These are phyloP conservation scores for Pyrus bretschneideri DNA, from an alignment of 306 rosid genomes.

Conservation along the genomic window DNA sequence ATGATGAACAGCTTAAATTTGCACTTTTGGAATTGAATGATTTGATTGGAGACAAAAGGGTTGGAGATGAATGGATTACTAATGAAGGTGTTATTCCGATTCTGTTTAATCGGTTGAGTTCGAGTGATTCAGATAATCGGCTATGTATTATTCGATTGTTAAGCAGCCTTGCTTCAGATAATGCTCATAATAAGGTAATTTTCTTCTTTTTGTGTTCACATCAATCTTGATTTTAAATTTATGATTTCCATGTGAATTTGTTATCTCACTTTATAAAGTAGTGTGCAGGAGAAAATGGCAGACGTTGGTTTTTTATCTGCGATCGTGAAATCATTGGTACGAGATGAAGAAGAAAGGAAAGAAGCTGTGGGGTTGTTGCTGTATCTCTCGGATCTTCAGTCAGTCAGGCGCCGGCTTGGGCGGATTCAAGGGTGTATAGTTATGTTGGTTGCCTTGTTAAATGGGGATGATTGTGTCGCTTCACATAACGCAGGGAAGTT, in stretches of 20 bases:
- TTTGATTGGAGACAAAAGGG: slow-evolving; percentile 31
- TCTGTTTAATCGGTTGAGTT: slow-evolving; percentile 57
- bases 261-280: slow-evolving; percentile 26
- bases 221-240: not conserved
- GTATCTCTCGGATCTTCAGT: slow-evolving; percentile 52
- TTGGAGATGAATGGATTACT: slow-evolving; percentile 39
- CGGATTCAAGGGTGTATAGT: slow-evolving; percentile 84
- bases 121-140: slow-evolving; percentile 44
- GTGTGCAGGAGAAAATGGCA: slow-evolving; percentile 74
- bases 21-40: slow-evolving; percentile 50
- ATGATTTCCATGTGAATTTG: not conserved
- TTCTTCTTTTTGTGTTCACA: not conserved
- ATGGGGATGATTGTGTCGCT: slow-evolving; percentile 66
- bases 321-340: slow-evolving; percentile 59
- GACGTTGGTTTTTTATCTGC: slow-evolving; percentile 52
- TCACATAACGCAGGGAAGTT: slow-evolving; percentile 56
- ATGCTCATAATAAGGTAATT: slow-evolving; percentile 56
- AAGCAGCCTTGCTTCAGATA: slow-evolving; percentile 42
- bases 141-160: slow-evolving; percentile 42
- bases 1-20: slow-evolving; percentile 55
- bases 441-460: slow-evolving; percentile 71
- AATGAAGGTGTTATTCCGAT: slow-evolving; percentile 47
- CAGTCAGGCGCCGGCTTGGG: slow-evolving; percentile 65
- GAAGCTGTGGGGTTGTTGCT: slow-evolving; percentile 73
- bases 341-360: slow-evolving; percentile 74